Evolutionary conservation across 345 rosid genomes (phyloP).

Genomic region (Cardamine chenopodiifolia): DNA sequence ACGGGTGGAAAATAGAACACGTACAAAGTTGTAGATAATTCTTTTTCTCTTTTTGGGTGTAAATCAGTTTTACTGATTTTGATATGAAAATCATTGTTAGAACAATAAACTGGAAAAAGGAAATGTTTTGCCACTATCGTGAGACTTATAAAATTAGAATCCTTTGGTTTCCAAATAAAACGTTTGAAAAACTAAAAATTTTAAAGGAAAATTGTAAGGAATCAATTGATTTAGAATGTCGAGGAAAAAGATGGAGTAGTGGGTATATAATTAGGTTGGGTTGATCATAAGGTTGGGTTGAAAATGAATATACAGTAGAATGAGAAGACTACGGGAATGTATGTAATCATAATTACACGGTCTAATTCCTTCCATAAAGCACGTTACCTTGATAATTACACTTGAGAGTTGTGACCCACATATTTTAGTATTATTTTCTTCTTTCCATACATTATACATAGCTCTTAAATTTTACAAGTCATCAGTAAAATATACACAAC

Average conservation of each 20-base stretch:
- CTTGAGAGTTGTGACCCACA: conserved; percentile 8
- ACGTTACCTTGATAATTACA: conserved; percentile 36
- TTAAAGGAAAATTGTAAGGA: conserved; percentile 14
- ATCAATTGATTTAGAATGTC: conserved; percentile 16
- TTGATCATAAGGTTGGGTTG: neutral
- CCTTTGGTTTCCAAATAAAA: neutral
- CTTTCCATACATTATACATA: conserved; percentile 13
- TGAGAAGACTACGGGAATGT: neutral
- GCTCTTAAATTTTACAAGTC: neutral
- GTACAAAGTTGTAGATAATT: conserved; percentile 33
- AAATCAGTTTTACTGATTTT: conserved; percentile 20
- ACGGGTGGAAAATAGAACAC: conserved; percentile 42
- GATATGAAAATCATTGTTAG: conserved; percentile 44
- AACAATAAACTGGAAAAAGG: conserved; percentile 29
- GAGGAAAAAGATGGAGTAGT: conserved; percentile 15
- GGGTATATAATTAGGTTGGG: conserved; percentile 13
- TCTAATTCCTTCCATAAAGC: conserved; percentile 25
- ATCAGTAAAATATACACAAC: neutral
- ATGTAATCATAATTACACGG: conserved; percentile 36
- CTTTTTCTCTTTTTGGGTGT: neutral
- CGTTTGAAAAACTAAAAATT: neutral
- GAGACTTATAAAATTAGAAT: neutral
- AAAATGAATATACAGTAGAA: conserved; percentile 1
- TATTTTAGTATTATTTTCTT: neutral
- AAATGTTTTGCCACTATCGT: neutral